Conservation (phyloP, 2,329 filamentous ascomycete genomes). For the Raffaelea ambrosiae region DNA sequence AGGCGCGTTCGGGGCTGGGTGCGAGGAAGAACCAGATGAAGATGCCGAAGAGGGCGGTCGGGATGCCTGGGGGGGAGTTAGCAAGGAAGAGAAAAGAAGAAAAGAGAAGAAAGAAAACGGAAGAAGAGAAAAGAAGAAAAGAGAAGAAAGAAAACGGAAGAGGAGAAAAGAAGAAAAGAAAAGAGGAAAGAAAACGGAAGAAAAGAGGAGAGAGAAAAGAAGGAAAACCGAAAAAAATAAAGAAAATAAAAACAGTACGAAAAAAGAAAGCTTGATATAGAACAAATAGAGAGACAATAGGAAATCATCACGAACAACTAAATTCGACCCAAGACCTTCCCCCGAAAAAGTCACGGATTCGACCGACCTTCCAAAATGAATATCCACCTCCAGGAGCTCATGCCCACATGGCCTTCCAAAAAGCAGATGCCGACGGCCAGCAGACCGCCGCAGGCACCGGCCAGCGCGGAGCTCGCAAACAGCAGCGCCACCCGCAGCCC, state of each 20-base stretch:
- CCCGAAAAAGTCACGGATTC: too few species aligned
- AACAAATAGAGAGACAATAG: background rate
- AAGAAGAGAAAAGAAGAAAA: background rate
- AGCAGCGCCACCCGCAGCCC: conserved; percentile 66
- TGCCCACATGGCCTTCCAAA: conserved; percentile 58
- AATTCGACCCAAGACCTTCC: too few species aligned
- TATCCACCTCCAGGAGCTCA: conserved; percentile 52
- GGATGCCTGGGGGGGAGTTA: conserved; percentile 2
- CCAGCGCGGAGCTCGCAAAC: conserved; percentile 61
- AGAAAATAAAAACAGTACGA: background rate
- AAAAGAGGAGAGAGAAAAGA: too few species aligned
- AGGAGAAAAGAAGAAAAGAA: too few species aligned
- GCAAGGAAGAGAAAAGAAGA: background rate
- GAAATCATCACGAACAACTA: too few species aligned
- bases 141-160: too few species aligned
- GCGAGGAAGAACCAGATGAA: background rate
- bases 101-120: background rate
- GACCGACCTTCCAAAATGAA: background rate
- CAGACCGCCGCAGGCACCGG: conserved; percentile 64
- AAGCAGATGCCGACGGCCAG: conserved; percentile 66
- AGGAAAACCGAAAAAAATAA: too few species aligned
- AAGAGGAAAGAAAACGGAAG: too few species aligned
- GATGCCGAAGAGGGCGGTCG: conserved; percentile 2
- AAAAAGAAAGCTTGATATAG: background rate
- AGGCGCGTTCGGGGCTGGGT: background rate